Evolutionary conservation across 2,329 filamentous ascomycete species (phyloP).

Genomic region (Incumbomyces delicatus): DNA sequence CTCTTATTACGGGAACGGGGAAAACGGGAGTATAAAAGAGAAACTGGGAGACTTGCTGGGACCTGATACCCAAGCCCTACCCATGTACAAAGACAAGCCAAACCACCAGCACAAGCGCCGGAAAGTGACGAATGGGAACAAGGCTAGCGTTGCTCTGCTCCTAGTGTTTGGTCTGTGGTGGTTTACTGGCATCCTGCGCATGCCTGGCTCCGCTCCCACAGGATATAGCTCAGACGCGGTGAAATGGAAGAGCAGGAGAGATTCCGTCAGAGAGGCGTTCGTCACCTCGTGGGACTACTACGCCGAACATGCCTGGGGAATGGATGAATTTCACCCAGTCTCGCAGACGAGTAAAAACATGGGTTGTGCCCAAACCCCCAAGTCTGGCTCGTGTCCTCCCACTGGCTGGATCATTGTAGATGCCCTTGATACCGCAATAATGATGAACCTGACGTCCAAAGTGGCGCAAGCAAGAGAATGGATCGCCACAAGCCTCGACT

Average conservation of each 20-base stretch:
- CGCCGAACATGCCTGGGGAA: slow-evolving; percentile 88
- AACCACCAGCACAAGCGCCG: slow-evolving; percentile 51
- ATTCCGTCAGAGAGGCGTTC: slow-evolving; percentile 82
- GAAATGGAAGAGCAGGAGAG: slow-evolving; percentile 69
- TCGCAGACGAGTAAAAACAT: slow-evolving; percentile 73
- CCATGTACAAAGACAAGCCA: slow-evolving; percentile 99
- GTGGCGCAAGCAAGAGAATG: slow-evolving; percentile 78
- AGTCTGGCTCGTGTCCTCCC: neutral
- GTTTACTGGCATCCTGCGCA: neutral
- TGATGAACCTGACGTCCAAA: slow-evolving; percentile 91
- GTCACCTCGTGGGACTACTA: slow-evolving; percentile 88
- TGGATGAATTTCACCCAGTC: slow-evolving; percentile 78
- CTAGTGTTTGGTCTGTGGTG: neutral
- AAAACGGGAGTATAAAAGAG: slow-evolving; percentile 4
- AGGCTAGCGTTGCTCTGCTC: slow-evolving; percentile 12
- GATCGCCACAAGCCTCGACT: slow-evolving; percentile 70
- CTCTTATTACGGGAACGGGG: neutral
- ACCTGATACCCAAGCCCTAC: slow-evolving; percentile 47
- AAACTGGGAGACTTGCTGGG: neutral
- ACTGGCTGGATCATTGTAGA: slow-evolving; percentile 98
- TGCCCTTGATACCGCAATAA: slow-evolving; percentile 87
- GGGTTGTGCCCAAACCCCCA: slow-evolving; percentile 57
- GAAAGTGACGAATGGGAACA: slow-evolving; percentile 16
- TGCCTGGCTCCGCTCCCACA: slow-evolving; percentile 22
- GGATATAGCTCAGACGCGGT: slow-evolving; percentile 21